Percentiles rank a stretch among this genome's conserved stretches.
phyloP scores from a whole-genome alignment of 441 rosid genomes.

The Aleurites moluccanus region DNA sequence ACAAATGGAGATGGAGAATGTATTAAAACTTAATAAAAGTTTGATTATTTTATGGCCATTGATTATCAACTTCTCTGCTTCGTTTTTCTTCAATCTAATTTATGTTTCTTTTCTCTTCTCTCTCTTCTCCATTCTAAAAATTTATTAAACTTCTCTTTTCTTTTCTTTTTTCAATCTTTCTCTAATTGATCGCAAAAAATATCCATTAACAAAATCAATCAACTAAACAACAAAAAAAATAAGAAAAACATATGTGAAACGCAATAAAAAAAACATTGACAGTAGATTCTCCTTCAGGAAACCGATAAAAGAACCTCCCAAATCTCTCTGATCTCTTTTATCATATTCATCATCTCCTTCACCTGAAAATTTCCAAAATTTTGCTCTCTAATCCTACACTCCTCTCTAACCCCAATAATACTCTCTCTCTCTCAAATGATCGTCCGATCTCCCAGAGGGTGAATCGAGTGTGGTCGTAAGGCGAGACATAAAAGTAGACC shows the following conservation, averaged over 20 bases:
- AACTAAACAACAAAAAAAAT: not conserved
- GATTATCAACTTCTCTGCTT: no score
- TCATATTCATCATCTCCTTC: slow-evolving; percentile 68
- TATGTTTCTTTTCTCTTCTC: no score
- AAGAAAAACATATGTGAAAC: slow-evolving; percentile 66
- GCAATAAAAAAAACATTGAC: slow-evolving; percentile 96
- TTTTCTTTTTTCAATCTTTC: no score
- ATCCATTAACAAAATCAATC: not conserved
- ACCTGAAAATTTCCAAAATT: slow-evolving; percentile 98
- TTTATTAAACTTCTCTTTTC: no score
- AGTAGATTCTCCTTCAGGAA: slow-evolving; percentile 98
- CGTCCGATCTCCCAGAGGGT: slow-evolving; percentile 89
- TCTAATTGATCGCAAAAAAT: no score
- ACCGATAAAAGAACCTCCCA: slow-evolving; percentile 85
- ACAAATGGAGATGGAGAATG: no score
- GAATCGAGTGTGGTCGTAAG: slow-evolving; percentile 85
- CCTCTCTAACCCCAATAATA: slow-evolving; percentile 88
- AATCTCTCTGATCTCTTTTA: slow-evolving; percentile 72
- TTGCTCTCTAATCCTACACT: slow-evolving; percentile 87
- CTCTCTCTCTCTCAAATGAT: slow-evolving; percentile 61
- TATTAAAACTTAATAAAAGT: no score
- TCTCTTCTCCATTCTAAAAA: no score
- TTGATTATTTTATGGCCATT: no score
- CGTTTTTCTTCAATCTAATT: no score
- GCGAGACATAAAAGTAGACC: slow-evolving; percentile 89